Percentiles rank a stretch among this genome's conserved stretches.
These are phyloP conservation scores for Neofusicoccum kwambonambiense DNA, from an alignment of 2,329 filamentous ascomycete species.

Conservation along the genomic window DNA sequence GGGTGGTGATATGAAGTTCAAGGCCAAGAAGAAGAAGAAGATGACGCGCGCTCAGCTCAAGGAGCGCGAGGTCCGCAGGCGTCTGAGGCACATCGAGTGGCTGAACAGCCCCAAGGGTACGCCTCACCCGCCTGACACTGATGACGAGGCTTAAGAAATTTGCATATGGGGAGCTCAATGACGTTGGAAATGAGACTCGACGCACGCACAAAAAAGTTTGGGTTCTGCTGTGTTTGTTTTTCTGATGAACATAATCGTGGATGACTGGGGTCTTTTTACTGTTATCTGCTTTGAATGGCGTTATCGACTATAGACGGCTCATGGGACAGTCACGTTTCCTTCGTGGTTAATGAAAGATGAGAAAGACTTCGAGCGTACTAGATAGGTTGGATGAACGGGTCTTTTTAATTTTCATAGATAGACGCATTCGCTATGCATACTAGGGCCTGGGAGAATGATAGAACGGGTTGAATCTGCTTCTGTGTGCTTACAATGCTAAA, in stretches of 20 bases:
- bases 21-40: constrained; percentile 95
- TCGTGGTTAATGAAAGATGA: background rate
- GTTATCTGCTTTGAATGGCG: background rate
- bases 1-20: constrained; percentile 81
- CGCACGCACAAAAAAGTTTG: background rate
- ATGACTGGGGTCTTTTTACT: background rate
- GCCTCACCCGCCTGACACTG: constrained; percentile 40
- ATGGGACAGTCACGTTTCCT: background rate
- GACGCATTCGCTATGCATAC: background rate
- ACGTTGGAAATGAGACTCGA: background rate
- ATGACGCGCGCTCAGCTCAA: constrained; percentile 95
- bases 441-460: background rate
- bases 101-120: constrained; percentile 67
- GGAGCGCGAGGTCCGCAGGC: constrained; percentile 82
- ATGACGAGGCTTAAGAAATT: constrained; percentile 35
- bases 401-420: background rate
- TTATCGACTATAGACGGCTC: too few relatives aligned
- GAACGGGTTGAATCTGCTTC: background rate
- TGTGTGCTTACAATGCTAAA: too few relatives aligned
- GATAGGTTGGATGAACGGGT: background rate
- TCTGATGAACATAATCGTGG: constrained; percentile 1
- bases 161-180: background rate
- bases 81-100: constrained; percentile 77
- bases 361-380: background rate
- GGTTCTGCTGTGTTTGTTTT: background rate